phyloP scores from a whole-genome alignment of 495 filamentous ascomycete genomes.

The Amphirosellinia nigrospora region DNA sequence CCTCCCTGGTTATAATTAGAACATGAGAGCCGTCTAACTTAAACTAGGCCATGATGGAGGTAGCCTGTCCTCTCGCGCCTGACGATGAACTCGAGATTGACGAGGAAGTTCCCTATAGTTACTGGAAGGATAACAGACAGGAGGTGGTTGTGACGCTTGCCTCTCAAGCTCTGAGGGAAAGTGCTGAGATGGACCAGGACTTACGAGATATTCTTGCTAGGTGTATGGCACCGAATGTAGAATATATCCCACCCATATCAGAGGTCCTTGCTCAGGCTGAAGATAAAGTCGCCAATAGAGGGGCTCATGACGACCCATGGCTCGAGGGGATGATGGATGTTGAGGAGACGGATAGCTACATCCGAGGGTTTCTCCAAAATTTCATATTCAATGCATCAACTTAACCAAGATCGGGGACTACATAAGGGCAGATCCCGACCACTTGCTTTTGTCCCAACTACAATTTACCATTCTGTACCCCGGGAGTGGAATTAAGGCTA shows the following conservation, averaged over 20 bases:
- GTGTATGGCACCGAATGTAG: not conserved
- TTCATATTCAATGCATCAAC: constrained; percentile 2
- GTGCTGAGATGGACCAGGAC: not conserved
- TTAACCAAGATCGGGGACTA: not conserved
- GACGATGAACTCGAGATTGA: not conserved
- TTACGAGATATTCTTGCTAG: constrained; percentile 1
- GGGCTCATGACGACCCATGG: not conserved
- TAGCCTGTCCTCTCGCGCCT: not conserved
- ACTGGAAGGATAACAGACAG: not conserved
- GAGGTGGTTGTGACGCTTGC: not conserved
- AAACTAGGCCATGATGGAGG: not conserved
- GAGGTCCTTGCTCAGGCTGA: constrained; percentile 8
- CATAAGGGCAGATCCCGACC: not conserved
- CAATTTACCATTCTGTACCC: not conserved
- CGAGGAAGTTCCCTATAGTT: not conserved
- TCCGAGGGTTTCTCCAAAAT: not conserved
- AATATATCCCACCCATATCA: not conserved
- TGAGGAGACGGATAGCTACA: not conserved
- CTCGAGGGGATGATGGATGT: not conserved
- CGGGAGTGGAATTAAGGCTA: not conserved
- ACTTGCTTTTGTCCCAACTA: not conserved
- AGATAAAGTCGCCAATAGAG: not conserved
- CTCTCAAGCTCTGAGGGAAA: not conserved
- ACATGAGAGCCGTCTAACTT: not conserved
- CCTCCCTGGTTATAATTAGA: not conserved